Evolutionary conservation across 306 rosid species (phyloP), one percentile per base, ranked within the genome.

Genomic region (Myrica gale): DNA sequence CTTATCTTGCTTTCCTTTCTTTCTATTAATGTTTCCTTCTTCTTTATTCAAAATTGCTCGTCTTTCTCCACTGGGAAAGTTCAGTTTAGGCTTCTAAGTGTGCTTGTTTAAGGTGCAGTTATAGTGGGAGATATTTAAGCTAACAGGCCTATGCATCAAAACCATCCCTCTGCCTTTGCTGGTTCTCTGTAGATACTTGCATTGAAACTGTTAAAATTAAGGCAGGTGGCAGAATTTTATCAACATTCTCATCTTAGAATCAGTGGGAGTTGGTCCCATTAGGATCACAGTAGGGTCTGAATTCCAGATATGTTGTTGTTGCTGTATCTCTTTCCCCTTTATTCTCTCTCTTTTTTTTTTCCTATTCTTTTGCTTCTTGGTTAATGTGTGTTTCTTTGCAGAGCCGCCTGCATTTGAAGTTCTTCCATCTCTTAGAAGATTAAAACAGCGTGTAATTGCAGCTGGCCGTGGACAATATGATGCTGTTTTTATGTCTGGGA

Each of bases 401-500:
- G 98, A 95, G 76, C 86, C 87, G 84, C 98, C 98, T 1, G 98
- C 96, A 46, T 95, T 95, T 83, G 96, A 92, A 81, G 97, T 95
- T 75, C 97, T 95, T 10, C 98, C 98, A 21, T 90, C 97, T 80
- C 98, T 95, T 77, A 92, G 84, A 83, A 84, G 82, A 88, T 83
- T 95, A 80, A 92, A 95, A 77, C 98, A 95, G 77, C 90, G 97
- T 43, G 80, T 95, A 72, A 76, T 74, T 42, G 93, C 96, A 16
- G 96, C 98, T 52, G 84, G 96, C 75, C 91, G 97, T 66, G 97
- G 97, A 77, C 89, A 88, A 78, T 92, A 92, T 62, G 89, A 83
- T 83, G 93, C 97, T 68, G 93, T 95, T 73, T 89, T 95, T 76
- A 95, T 95, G 98, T 95, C 98, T 55, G 98, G 98, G 82, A 95